Conservation (phyloP, 78 protist species). For the Creolimax fragrantissima region DNA sequence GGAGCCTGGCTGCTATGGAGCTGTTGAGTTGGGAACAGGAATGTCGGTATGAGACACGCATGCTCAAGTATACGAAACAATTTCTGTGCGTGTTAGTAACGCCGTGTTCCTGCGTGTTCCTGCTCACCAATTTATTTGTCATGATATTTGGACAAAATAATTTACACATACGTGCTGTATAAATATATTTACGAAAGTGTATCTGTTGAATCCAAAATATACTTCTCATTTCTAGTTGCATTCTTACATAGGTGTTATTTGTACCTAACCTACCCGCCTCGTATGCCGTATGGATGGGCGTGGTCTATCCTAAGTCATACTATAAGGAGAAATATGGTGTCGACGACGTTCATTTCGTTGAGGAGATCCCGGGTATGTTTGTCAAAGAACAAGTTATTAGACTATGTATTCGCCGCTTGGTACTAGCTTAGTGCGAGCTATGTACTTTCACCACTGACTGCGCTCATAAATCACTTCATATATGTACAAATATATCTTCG, state of each 20-base stretch:
- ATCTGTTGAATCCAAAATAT: too few species aligned
- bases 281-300: slow-evolving; percentile 46
- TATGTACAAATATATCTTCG: not conserved
- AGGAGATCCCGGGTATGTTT: slow-evolving; percentile 10
- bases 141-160: too few species aligned
- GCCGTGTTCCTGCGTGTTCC: too few species aligned
- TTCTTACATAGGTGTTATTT: slow-evolving; percentile 21
- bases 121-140: too few species aligned
- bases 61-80: too few species aligned
- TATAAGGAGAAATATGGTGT: not conserved
- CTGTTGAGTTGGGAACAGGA: not conserved
- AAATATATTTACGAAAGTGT: too few species aligned
- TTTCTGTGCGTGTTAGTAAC: too few species aligned
- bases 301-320: not conserved
- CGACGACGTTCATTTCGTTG: slow-evolving; percentile 13
- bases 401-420: too few species aligned
- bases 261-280: slow-evolving; percentile 5
- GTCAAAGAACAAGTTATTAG: too few species aligned
- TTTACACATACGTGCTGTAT: too few species aligned
- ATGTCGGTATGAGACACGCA: not conserved
- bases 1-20: slow-evolving; percentile 15
- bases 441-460: not conserved
- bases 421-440: not conserved
- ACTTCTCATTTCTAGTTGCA: too few species aligned
- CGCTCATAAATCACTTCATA: not conserved